Evolutionary conservation across 2,329 filamentous ascomycete genomes (phyloP).

Genomic region (Beauveria caledonica): DNA sequence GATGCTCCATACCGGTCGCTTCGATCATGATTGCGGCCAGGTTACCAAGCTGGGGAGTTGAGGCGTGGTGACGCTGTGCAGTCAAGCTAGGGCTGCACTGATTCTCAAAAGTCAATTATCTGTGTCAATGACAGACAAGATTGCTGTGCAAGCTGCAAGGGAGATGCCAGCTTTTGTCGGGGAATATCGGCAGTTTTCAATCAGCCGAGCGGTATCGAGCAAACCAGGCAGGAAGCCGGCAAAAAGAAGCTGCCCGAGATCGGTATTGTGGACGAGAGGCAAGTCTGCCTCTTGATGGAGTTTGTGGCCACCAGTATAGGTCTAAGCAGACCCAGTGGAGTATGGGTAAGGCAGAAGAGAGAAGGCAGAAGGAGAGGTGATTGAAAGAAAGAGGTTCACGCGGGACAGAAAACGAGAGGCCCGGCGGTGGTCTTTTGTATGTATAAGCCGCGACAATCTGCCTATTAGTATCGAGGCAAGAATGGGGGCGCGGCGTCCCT

Average conservation of each 20-base stretch:
- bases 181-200: not conserved
- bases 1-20: not conserved
- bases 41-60: not conserved
- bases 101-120: not conserved
- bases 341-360: not conserved
- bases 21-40: not conserved
- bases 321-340: conserved; percentile 1
- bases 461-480: conserved; percentile 1
- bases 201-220: not conserved
- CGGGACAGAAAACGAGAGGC: conserved; percentile 5
- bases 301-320: not conserved
- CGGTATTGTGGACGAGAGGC: not conserved
- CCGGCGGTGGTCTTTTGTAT: conserved; percentile 9
- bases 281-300: conserved; percentile 4
- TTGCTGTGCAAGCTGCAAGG: not conserved
- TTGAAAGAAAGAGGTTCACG: not conserved
- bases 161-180: not conserved
- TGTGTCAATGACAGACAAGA: not conserved
- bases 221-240: not conserved
- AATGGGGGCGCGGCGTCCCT: conserved; percentile 1
- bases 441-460: conserved; percentile 9
- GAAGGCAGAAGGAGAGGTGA: not conserved
- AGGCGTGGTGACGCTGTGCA: not conserved
- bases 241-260: not conserved
- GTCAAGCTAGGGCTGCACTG: not conserved